phyloP scores from a whole-genome alignment of 768 basidiomycete species.

The Nidularia pulvinata region DNA sequence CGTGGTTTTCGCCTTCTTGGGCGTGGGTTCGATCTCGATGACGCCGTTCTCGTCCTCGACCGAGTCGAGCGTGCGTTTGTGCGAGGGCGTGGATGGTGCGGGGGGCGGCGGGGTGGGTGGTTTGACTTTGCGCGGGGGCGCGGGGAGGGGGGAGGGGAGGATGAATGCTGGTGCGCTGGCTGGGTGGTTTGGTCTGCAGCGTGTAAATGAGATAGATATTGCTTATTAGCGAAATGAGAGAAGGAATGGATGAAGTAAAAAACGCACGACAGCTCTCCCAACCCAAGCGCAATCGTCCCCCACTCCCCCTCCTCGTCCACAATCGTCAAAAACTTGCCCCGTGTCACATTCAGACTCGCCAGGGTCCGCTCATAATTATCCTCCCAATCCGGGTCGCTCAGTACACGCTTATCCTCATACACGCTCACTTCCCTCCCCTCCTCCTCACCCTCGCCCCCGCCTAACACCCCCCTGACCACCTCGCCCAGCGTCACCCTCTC shows the following conservation, averaged over 20 bases:
- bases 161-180: slow-evolving; percentile 52
- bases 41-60: slow-evolving; percentile 52
- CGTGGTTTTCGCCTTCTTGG: slow-evolving; percentile 39
- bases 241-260: not conserved
- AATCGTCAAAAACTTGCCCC: slow-evolving; percentile 88
- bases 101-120: slow-evolving; percentile 34
- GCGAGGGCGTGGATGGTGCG: slow-evolving; percentile 30
- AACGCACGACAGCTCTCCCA: slow-evolving; percentile 75
- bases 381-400: slow-evolving; percentile 94
- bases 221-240: not conserved
- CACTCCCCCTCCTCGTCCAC: slow-evolving; percentile 85
- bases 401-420: slow-evolving; percentile 82
- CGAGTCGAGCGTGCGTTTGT: slow-evolving; percentile 57
- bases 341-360: slow-evolving; percentile 74
- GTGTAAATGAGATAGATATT: slow-evolving; percentile 1
- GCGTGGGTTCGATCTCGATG: slow-evolving; percentile 51
- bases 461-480: slow-evolving; percentile 68
- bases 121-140: slow-evolving; percentile 21
- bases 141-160: slow-evolving; percentile 65
- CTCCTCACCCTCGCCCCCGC: slow-evolving; percentile 32
- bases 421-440: slow-evolving; percentile 64
- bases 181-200: slow-evolving; percentile 54
- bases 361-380: slow-evolving; percentile 85
- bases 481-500: slow-evolving; percentile 67
- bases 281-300: slow-evolving; percentile 69